Base-by-base conservation (phyloP, 192 early-diverging fungal genomes). In the Podila horticola region DNA sequence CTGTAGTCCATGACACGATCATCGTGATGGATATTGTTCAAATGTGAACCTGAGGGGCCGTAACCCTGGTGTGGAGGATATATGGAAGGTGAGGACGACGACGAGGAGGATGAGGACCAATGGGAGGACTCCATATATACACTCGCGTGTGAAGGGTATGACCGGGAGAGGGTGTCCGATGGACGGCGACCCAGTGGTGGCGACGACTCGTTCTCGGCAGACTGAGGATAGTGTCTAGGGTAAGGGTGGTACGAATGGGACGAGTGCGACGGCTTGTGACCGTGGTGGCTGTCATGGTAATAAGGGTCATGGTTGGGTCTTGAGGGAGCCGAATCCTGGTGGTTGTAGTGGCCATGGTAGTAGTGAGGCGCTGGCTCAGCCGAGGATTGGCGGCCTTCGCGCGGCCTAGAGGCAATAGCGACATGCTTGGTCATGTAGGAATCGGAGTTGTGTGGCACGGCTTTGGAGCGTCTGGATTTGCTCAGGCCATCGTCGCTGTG, bases 271-370 rank as follows among this genome's bases (percentile, higher is more conserved):
- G n/a, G n/a, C n/a, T 55, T 55, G 52, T 55, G 22, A 55, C 50
- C 20, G 20, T 24, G 2, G 20, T 63, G 34, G 62, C 61, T 51
- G 51, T 49, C 51, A 64, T 9, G 58, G 19, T 3, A 59, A 34
- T 71, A 67, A 28, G 62, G 74, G 30, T 77, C 29, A 12, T 77
- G 75, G n/a, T 33, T 63, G 31, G 67, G 57, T 65, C 67, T 70
- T 20, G 67, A 66, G 3, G 67, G 67, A 8, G 19, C 63, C 22
- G 62, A 64, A 11, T 69, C 67, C 12, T 64, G 68, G 58, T 30
- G 30, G 59, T 28, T 33, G 59, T 20, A 33, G 3, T 61, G 30
- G 26, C 6, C 29, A 61, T 61, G 59, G 30, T 31, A 24, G 52
- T 55, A 55, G 7, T 55, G 52, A 45, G 15, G 41, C 4, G 41